Conservation (phyloP, 2,329 filamentous ascomycete species). For the Apiospora saccharicola region DNA sequence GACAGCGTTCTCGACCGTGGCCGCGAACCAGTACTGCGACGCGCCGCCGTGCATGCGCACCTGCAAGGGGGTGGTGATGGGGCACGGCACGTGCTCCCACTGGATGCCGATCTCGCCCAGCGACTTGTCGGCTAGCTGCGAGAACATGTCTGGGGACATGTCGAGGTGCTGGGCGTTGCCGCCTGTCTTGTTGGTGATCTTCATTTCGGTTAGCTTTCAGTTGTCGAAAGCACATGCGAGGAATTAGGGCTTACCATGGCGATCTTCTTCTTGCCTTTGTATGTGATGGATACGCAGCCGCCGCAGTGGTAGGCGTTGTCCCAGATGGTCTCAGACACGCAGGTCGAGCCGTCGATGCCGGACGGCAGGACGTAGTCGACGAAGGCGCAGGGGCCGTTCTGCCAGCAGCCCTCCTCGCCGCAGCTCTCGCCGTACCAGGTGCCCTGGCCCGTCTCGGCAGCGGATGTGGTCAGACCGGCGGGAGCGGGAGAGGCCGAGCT, state of each 20-base stretch:
- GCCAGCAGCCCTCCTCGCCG: slow-evolving; percentile 24
- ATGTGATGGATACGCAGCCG: slow-evolving; percentile 24
- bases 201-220: not conserved
- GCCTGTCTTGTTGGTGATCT: slow-evolving; percentile 25
- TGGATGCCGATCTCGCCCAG: slow-evolving; percentile 22
- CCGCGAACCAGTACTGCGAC: slow-evolving; percentile 32
- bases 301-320: slow-evolving; percentile 24
- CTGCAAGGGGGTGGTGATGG: slow-evolving; percentile 26
- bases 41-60: slow-evolving; percentile 32
- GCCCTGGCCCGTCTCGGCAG: not conserved
- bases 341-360: slow-evolving; percentile 18
- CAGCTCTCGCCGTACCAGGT: slow-evolving; percentile 25
- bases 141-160: slow-evolving; percentile 24
- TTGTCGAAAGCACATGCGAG: not conserved
- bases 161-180: slow-evolving; percentile 23
- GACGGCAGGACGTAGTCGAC: slow-evolving; percentile 24
- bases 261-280: slow-evolving; percentile 24
- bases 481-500: not conserved
- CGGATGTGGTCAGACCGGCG: not conserved
- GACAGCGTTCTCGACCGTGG: slow-evolving; percentile 32
- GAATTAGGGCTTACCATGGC: not conserved
- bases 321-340: slow-evolving; percentile 25
- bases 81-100: slow-evolving; percentile 23
- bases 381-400: slow-evolving; percentile 22
- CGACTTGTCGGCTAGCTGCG: slow-evolving; percentile 24